These are phyloP conservation scores for Arthroderma sp. DNA, from an alignment of 2,329 filamentous ascomycete species.

Conservation along the genomic window DNA sequence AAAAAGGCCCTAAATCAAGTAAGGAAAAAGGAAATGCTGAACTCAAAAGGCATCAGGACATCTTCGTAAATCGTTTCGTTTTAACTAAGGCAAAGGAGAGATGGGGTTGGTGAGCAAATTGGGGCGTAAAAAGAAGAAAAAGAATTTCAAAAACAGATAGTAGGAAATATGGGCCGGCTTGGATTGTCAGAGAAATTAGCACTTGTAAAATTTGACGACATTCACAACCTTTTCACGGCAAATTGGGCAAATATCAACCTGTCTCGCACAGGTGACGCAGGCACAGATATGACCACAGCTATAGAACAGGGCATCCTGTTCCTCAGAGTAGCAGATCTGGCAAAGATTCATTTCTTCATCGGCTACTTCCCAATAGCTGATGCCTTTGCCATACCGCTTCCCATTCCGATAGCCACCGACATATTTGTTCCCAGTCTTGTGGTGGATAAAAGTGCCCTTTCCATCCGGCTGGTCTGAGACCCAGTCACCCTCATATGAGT, in stretches of 20 bases:
- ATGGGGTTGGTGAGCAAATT: no score
- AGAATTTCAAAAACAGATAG: no score
- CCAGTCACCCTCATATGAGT: constrained; percentile 36
- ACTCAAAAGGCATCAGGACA: no score
- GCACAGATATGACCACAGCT: constrained; percentile 52
- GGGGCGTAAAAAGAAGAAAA: no score
- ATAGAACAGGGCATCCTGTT: constrained; percentile 47
- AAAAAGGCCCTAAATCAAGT: no score
- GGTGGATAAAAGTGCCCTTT: constrained; percentile 43
- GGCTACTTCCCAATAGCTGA: constrained; percentile 48
- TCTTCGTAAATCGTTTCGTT: no score
- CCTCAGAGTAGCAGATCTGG: constrained; percentile 49
- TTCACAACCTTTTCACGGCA: constrained; percentile 45
- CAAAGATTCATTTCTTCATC: constrained; percentile 48
- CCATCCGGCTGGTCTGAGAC: constrained; percentile 38
- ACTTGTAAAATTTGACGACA: constrained; percentile 45
- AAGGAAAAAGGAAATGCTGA: no score
- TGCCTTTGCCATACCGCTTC: constrained; percentile 48
- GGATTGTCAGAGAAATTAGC: constrained; percentile 13
- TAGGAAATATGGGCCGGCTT: no score
- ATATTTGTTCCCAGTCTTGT: constrained; percentile 46
- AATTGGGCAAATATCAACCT: constrained; percentile 47
- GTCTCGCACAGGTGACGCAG: constrained; percentile 45
- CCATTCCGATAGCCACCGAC: constrained; percentile 48
- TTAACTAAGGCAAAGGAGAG: no score